Evolutionary conservation across 2,329 filamentous ascomycete genomes (phyloP), one percentile per base, ranked within the genome.

Genomic region (Fusarium torulosum): DNA sequence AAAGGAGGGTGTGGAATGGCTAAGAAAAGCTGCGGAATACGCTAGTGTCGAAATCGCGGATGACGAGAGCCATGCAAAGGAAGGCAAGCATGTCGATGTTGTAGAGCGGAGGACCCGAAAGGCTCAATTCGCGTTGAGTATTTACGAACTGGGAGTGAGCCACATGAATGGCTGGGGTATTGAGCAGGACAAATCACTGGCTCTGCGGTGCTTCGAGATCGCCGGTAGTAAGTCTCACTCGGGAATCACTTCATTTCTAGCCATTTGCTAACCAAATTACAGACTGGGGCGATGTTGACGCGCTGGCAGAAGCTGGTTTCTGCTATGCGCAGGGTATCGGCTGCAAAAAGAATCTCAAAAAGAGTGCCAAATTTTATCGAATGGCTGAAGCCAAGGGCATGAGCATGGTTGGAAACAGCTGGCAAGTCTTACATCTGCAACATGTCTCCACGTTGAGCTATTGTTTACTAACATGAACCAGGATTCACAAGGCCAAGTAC

Each of bases 91-190:
- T 13, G 85, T 89, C 1, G 88, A 93, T 76, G 77, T 88, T 8
- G 74, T 87, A 27, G 92, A 95, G 77, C 88, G 88, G 70, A 96
- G 94, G 78, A 91, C 92, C 7, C 90, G 94, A 66, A 93, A 94
- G 74, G 94, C 94, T 13, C 95, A 98, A 74, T 97, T 98, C 77
- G 96, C 95, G 1, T 84, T 98, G 43, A 96, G 94, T 73, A 94
- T 98, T 53, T 99, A 99, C 73, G 96, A 99, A 80, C 85, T 99
- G 23, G 96, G 96, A 5, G 94, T 97, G 25, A 97, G 93, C 76
- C 95, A 98, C 76, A 94, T 97, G 88, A 97, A 99, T 73, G 96
- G 96, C 7, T 99, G 96, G 96, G 96, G 96, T 17, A 96, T 97
- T 38, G 89, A 95, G 71, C 94, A 97, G 79, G 96, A 99, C 76